Base-by-base conservation (phyloP, 2,329 filamentous ascomycete species). In the Tolypocladium ovalisporum region DNA sequence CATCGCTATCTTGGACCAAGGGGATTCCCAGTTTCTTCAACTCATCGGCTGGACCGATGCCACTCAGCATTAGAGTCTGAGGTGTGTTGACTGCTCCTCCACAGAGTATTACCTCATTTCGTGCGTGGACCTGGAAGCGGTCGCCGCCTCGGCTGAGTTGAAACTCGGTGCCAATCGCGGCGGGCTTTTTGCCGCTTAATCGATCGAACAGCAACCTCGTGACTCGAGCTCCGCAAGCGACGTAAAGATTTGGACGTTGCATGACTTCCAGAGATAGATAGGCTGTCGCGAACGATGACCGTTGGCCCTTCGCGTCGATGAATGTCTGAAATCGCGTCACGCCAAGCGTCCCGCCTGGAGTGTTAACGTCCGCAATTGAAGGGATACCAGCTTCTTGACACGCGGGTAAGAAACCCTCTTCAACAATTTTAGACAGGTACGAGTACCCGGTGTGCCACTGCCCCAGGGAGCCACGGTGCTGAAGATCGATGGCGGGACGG, bases 401-500 rank as follows among this genome's bases (percentile, higher is more conserved):
- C 4, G 44, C 24, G 7, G 44, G 44, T 19, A 49, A 17, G 27
- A 49, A 49, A 27, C 44, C 44, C 15, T 49, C 44, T 49, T 49
- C 44, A 8, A 32, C 44, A 49, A 49, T 49, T 17, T 49, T 32
- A 7, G 44, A 49, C 27, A 49, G 17, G 8, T 32, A 49, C 8
- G 44, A 49, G 8, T 49, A 49, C 5, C 44, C 44, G 44, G 44
- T 49, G 6, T 29, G 44, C 44, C 44, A 49, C 44, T 49, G 44
- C 8, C 44, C 44, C 44, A 15, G 12, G 2, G 44, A 19, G 24
- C 44, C 27, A 49, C 27, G 44, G 44, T 49, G 44, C 44, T 49
- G 13, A 32, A 47, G 5, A 51, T 60, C 56, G 34, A 63, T 62
- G 35, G 58, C 54, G 7, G 62, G 61, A 19, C 58, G 58, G 27